Evolutionary conservation across 352 stramenopile genomes (phyloP).

Genomic region (Saprolegnia parasitica): DNA sequence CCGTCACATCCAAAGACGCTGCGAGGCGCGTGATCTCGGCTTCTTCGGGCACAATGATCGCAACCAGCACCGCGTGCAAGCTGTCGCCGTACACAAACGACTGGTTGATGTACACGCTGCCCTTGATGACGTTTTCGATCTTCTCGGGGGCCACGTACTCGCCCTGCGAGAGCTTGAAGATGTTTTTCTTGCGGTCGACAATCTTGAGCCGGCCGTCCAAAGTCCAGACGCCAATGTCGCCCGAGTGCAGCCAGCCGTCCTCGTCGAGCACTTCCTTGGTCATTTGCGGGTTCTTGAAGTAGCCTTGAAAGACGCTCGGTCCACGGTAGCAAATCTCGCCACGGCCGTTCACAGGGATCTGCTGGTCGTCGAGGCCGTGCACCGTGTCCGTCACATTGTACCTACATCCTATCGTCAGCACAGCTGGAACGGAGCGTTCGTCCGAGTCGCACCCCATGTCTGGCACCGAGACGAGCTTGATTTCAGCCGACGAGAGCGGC

Average conservation of each 20-base stretch:
- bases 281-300: constrained; percentile 90
- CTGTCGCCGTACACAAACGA: constrained; percentile 95
- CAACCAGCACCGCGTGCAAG: constrained; percentile 89
- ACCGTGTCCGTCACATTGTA: constrained; percentile 35
- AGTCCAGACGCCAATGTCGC: constrained; percentile 95
- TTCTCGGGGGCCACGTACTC: constrained; percentile 97
- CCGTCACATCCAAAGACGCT: background rate
- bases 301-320: constrained; percentile 79
- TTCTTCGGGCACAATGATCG: constrained; percentile 91
- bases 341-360: constrained; percentile 12
- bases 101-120: constrained; percentile 87
- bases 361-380: constrained; percentile 1
- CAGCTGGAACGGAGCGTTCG: no score
- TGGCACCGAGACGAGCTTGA: constrained; percentile 91
- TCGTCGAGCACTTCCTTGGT: constrained; percentile 88
- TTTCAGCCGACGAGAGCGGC: constrained; percentile 73
- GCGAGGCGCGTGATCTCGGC: constrained; percentile 54
- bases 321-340: constrained; percentile 52
- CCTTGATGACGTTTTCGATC: constrained; percentile 93
- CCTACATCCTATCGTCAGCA: constrained; percentile 1
- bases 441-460: constrained; percentile 94
- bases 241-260: constrained; percentile 96
- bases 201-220: constrained; percentile 86
- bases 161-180: constrained; percentile 91
- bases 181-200: constrained; percentile 90